Evolutionary conservation across 345 rosid species (phyloP).

Genomic region (Kandelia obovata): DNA sequence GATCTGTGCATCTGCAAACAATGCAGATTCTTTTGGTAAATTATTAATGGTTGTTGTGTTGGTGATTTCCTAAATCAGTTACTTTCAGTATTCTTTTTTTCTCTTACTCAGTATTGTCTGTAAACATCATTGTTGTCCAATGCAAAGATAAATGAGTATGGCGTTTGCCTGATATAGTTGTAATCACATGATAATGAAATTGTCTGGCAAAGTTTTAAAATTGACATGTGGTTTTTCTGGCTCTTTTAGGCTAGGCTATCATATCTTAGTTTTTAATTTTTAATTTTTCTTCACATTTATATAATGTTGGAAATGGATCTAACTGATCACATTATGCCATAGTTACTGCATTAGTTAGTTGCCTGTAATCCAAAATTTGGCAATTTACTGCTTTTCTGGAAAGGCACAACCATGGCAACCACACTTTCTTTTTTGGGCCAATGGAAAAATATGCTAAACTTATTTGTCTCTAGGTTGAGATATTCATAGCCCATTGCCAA

Average conservation of each 20-base stretch:
- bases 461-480: too few relatives aligned
- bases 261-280: too few relatives aligned
- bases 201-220: too few relatives aligned
- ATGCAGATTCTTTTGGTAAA: constrained; percentile 84
- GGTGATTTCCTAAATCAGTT: not conserved
- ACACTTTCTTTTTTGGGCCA: too few relatives aligned
- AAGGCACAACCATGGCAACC: not conserved
- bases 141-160: not conserved
- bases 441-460: too few relatives aligned
- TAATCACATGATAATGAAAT: not conserved
- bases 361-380: constrained; percentile 1
- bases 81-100: not conserved
- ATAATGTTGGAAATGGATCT: not conserved
- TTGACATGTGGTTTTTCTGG: too few relatives aligned
- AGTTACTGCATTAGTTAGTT: not conserved
- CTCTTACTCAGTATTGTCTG: not conserved
- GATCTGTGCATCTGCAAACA: constrained; percentile 84
- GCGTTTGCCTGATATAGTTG: not conserved
- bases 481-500: too few relatives aligned
- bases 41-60: constrained; percentile 9
- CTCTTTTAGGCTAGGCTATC: too few relatives aligned
- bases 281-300: not conserved
- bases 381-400: constrained; percentile 5
- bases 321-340: not conserved
- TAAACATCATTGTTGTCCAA: not conserved